Evolutionary conservation across 106 monocot species (phyloP).

Genomic region (Ottelia alismoides): DNA sequence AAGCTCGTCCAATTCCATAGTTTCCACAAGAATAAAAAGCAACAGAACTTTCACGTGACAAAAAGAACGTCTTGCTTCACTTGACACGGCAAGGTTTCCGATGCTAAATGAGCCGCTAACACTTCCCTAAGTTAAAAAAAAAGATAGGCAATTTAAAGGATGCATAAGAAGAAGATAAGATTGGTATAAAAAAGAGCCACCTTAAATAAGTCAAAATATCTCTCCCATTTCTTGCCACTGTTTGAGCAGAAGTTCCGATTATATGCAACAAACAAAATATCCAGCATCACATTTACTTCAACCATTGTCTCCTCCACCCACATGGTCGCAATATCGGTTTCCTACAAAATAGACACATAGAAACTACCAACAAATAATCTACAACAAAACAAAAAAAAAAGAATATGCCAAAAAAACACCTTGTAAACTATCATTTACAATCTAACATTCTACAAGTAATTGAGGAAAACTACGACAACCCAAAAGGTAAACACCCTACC

Average conservation of each 20-base stretch:
- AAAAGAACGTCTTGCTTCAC: conserved; percentile 53
- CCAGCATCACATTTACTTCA: conserved; percentile 65
- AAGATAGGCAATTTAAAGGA: background rate
- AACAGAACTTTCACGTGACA: conserved; percentile 53
- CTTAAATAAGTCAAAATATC: conserved; percentile 52
- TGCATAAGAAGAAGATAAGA: background rate
- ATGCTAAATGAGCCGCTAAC: conserved; percentile 41
- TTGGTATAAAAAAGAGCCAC: conserved; percentile 16
- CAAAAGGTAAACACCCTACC: no score
- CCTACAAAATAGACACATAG: conserved; percentile 25
- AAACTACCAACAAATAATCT: background rate
- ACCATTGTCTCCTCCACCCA: conserved; percentile 82
- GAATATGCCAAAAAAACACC: no score
- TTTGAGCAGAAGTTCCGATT: conserved; percentile 73
- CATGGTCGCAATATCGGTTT: conserved; percentile 39
- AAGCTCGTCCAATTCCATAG: conserved; percentile 80
- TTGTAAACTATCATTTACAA: no score
- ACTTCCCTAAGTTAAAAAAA: conserved; percentile 23
- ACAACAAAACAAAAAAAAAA: conserved; percentile 1
- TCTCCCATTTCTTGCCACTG: conserved; percentile 52
- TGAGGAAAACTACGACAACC: no score
- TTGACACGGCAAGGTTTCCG: conserved; percentile 56
- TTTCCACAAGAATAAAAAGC: conserved; percentile 83
- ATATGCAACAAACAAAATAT: conserved; percentile 74
- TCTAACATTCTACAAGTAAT: no score